A percentile compares a stretch with the other conserved stretches of the same genome.
Conservation (phyloP, 306 rosid species). For the Sechiopsis laciniata region DNA sequence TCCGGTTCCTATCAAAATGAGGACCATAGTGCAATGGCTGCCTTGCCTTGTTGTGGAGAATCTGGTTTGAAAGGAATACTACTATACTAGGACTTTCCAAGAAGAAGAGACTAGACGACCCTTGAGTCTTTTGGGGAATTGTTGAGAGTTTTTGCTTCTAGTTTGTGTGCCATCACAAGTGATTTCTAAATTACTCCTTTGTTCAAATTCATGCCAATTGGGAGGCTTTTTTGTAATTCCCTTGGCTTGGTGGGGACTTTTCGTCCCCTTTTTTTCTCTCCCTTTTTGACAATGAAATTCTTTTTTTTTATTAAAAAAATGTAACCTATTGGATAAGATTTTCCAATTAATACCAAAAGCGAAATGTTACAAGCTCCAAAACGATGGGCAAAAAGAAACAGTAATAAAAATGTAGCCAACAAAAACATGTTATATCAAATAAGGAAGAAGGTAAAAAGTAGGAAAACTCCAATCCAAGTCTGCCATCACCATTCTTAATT, state of each 20-base stretch:
- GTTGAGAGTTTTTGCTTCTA: background rate
- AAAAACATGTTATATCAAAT: slow-evolving; percentile 2
- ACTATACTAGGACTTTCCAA: background rate
- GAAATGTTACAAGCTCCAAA: background rate
- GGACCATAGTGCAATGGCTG: background rate
- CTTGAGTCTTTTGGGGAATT: background rate
- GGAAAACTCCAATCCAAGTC: background rate
- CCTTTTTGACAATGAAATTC: background rate
- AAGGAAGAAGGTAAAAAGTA: background rate
- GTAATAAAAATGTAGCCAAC: background rate
- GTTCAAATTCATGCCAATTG: background rate
- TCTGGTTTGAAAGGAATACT: background rate
- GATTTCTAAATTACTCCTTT: background rate
- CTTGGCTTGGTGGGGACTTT: background rate
- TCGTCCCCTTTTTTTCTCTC: background rate
- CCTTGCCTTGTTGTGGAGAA: background rate
- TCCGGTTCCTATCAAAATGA: background rate
- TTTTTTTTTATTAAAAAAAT: background rate
- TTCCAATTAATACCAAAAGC: background rate
- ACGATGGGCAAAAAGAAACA: background rate
- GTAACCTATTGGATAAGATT: slow-evolving; percentile 2
- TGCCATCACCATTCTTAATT: slow-evolving; percentile 12
- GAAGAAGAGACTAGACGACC: background rate
- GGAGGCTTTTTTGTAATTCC: background rate
- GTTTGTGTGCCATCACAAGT: background rate